A percentile compares a stretch with the other conserved stretches of the same genome.
These are phyloP conservation scores for Cinnamomum micranthum DNA, from an alignment of 164 flowering plant genomes.

Conservation along the genomic window DNA sequence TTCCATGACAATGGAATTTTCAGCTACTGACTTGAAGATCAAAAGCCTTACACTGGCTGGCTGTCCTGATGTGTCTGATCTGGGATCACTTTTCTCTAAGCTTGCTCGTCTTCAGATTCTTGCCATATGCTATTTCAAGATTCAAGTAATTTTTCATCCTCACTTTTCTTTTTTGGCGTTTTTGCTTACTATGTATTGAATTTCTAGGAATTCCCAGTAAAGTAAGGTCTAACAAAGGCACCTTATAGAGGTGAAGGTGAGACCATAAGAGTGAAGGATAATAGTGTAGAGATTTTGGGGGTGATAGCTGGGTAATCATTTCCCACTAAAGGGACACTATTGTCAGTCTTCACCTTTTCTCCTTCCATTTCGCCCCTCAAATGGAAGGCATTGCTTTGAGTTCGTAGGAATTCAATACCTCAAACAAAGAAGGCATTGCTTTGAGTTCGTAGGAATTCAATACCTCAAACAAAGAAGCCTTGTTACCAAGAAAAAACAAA, in stretches of 20 bases:
- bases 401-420: neutral
- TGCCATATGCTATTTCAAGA: neutral
- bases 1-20: neutral
- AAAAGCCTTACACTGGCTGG: slow-evolving; percentile 1
- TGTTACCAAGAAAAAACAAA: neutral
- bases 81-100: neutral
- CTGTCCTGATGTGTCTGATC: neutral
- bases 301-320: no score
- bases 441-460: neutral
- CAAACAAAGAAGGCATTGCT: neutral
- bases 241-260: no score
- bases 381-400: neutral
- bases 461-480: neutral
- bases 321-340: no score
- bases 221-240: neutral
- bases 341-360: neutral
- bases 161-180: neutral
- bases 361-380: neutral
- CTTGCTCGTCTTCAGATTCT: slow-evolving; percentile 5
- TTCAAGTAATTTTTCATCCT: neutral
- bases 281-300: neutral
- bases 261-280: neutral
- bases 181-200: neutral
- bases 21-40: neutral
- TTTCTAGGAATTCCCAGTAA: neutral